These are phyloP conservation scores for Leucosporidium creatinivorum DNA, from an alignment of 768 basidiomycete genomes.

Conservation along the genomic window DNA sequence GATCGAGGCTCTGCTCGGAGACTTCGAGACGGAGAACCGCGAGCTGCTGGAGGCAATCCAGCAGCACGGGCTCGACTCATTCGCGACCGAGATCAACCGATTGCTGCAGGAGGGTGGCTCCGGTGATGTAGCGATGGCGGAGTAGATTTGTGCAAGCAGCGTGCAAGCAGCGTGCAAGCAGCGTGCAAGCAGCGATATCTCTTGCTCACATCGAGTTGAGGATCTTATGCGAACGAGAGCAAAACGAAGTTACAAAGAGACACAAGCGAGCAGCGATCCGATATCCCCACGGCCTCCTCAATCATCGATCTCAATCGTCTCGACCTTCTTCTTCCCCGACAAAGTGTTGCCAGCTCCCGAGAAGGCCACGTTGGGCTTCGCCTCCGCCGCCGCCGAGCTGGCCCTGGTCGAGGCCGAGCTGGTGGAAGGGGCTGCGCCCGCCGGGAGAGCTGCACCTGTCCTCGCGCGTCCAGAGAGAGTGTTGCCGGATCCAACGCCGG, in stretches of 20 bases:
- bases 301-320: slow-evolving; percentile 37
- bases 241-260: too few species aligned
- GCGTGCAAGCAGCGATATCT: not conserved
- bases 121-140: slow-evolving; percentile 2
- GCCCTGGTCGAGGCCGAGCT: not conserved
- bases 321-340: slow-evolving; percentile 29
- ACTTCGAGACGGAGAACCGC: slow-evolving; percentile 40
- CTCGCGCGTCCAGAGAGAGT: slow-evolving; percentile 27
- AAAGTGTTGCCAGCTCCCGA: slow-evolving; percentile 28
- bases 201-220: too few species aligned
- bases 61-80: slow-evolving; percentile 37
- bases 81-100: slow-evolving; percentile 39
- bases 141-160: not conserved
- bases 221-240: too few species aligned
- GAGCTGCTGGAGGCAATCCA: slow-evolving; percentile 35
- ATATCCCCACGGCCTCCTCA: not conserved
- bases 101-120: slow-evolving; percentile 32
- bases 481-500: slow-evolving; percentile 38
- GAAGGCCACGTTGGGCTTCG: slow-evolving; percentile 11
- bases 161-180: not conserved
- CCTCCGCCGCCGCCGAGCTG: slow-evolving; percentile 2
- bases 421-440: slow-evolving; percentile 30
- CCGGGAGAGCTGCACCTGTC: slow-evolving; percentile 43
- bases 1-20: slow-evolving; percentile 37
- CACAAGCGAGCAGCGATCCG: not conserved